phyloP scores from a whole-genome alignment of 306 rosid species.

The Nissolia schottii region DNA sequence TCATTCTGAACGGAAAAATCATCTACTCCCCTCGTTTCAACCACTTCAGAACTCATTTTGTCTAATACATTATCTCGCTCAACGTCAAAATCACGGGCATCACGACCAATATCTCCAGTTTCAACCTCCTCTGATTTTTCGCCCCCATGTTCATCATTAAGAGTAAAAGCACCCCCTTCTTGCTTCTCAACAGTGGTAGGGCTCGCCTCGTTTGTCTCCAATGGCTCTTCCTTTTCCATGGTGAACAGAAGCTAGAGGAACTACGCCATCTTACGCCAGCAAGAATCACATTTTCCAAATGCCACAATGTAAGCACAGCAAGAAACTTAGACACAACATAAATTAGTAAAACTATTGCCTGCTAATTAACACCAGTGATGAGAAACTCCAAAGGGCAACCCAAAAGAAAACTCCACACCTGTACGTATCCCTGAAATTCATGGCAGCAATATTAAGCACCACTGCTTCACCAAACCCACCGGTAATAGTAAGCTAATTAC shows the following conservation, averaged over 20 bases:
- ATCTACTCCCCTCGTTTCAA: too few relatives aligned
- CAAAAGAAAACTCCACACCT: neutral
- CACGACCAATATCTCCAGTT: neutral
- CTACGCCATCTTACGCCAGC: conserved; percentile 13
- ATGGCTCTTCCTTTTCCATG: conserved; percentile 40
- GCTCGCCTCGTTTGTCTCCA: conserved; percentile 22
- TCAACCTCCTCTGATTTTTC: conserved; percentile 21
- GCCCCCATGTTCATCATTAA: conserved; percentile 22
- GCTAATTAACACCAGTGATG: neutral
- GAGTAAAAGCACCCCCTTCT: conserved; percentile 24
- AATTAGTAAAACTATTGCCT: neutral
- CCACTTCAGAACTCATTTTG: too few relatives aligned
- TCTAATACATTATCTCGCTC: conserved; percentile 15
- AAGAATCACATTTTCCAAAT: conserved; percentile 11
- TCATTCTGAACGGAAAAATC: conserved; percentile 20
- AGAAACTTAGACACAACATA: conserved; percentile 18
- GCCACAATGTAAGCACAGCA: neutral
- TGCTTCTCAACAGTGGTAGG: conserved; percentile 15
- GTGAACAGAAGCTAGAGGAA: conserved; percentile 14
- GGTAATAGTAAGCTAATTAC: too few relatives aligned
- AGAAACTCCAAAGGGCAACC: neutral
- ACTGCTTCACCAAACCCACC: too few relatives aligned
- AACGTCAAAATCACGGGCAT: conserved; percentile 6
- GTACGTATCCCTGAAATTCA: neutral
- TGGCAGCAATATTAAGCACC: neutral